Conservation (phyloP, 2,329 filamentous ascomycete species). For the Neofusicoccum umdonicola region DNA sequence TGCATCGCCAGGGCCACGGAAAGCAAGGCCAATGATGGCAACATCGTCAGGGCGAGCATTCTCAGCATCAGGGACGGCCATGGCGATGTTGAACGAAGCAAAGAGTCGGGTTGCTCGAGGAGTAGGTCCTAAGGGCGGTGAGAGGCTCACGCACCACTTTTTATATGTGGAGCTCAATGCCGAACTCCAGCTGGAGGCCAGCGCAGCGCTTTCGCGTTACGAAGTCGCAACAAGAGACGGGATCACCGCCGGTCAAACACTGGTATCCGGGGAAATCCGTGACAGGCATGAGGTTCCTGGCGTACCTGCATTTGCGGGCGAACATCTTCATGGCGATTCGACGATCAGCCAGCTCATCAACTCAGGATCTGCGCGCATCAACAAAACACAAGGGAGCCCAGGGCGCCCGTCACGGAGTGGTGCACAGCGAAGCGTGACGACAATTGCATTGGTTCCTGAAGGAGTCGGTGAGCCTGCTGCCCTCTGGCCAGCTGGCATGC, state of each 20-base stretch:
- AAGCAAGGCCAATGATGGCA: constrained; percentile 21
- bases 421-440: background rate
- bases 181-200: constrained; percentile 16
- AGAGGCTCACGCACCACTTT: constrained; percentile 17
- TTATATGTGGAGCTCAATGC: constrained; percentile 15
- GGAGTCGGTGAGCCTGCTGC: background rate
- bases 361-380: constrained; percentile 2
- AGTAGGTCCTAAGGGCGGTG: constrained; percentile 9
- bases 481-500: background rate
- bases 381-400: background rate
- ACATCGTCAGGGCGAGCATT: constrained; percentile 18
- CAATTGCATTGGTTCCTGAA: background rate
- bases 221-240: background rate
- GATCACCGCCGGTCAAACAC: background rate
- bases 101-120: background rate
- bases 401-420: background rate
- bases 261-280: background rate
- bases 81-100: constrained; percentile 1
- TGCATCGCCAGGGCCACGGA: constrained; percentile 25
- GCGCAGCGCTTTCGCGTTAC: background rate
- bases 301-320: constrained; percentile 4
- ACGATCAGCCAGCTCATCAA: constrained; percentile 9
- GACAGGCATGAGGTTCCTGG: background rate
- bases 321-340: background rate
- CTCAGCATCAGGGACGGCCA: background rate